phyloP scores from a whole-genome alignment of 164 flowering plant genomes.

The Piper longum region DNA sequence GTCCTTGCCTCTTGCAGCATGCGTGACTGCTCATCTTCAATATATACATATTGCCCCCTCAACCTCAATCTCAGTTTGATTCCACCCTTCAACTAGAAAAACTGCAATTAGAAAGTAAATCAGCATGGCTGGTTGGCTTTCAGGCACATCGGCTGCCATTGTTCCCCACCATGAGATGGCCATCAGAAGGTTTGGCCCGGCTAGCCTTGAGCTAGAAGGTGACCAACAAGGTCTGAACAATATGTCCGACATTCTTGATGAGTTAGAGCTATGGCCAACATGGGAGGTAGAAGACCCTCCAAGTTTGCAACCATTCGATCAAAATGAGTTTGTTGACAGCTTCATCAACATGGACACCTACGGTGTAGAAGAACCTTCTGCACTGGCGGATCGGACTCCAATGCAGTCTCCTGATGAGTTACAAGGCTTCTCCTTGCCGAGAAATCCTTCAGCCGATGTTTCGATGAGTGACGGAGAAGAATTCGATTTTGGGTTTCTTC shows the following conservation, averaged over 20 bases:
- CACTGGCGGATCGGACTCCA: conserved; percentile 1
- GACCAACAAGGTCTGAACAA: conserved; percentile 8
- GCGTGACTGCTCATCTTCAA: not conserved
- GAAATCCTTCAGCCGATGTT: conserved; percentile 7
- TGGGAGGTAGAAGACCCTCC: conserved; percentile 9
- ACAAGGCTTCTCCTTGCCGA: conserved; percentile 7
- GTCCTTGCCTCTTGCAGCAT: not conserved
- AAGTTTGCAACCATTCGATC: conserved; percentile 16
- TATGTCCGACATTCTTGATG: conserved; percentile 16
- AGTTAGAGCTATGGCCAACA: conserved; percentile 14
- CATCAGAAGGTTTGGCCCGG: conserved; percentile 37
- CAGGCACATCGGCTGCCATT: conserved; percentile 12
- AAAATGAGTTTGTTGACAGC: conserved; percentile 37
- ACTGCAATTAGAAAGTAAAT: not conserved
- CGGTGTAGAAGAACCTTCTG: conserved; percentile 4
- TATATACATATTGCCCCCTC: not conserved
- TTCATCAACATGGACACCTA: conserved; percentile 33
- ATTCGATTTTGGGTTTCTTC: conserved; percentile 1
- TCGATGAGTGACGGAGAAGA: conserved; percentile 13
- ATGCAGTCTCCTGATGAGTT: conserved; percentile 7
- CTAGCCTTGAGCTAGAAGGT: conserved; percentile 27
- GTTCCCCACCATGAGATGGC: conserved; percentile 29
- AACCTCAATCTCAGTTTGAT: not conserved
- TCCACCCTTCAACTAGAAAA: not conserved
- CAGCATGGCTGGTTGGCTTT: conserved; percentile 20